Percentiles rank a stretch among this genome's conserved stretches.
These are phyloP conservation scores for Coemansia sp. DNA, from an alignment of 192 early-diverging fungal genomes.

Conservation along the genomic window DNA sequence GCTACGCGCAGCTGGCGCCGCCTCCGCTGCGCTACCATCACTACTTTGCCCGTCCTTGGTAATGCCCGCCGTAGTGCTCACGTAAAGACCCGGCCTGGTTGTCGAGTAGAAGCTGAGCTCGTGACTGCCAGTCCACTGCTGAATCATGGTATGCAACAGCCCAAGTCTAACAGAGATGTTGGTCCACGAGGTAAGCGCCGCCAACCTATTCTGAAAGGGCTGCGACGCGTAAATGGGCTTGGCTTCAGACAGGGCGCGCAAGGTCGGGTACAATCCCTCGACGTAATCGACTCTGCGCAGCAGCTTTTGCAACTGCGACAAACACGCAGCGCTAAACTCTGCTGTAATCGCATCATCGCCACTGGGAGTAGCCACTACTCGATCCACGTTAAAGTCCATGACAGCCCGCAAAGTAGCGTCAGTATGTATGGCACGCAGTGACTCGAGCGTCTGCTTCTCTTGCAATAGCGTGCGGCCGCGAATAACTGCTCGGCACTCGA, in stretches of 20 bases:
- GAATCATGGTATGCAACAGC: constrained; percentile 74
- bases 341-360: neutral
- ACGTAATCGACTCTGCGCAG: constrained; percentile 78
- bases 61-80: constrained; percentile 37
- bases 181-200: constrained; percentile 78
- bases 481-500: constrained; percentile 69
- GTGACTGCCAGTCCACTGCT: constrained; percentile 81
- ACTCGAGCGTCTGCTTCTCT: constrained; percentile 71
- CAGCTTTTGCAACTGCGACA: constrained; percentile 68
- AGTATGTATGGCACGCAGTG: constrained; percentile 51
- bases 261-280: constrained; percentile 78
- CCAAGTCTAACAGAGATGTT: constrained; percentile 72
- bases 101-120: constrained; percentile 43
- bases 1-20: neutral
- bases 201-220: constrained; percentile 69
- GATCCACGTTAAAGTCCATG: constrained; percentile 63
- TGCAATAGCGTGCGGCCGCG: constrained; percentile 63
- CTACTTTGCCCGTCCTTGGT: constrained; percentile 8
- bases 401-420: constrained; percentile 59
- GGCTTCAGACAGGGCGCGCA: constrained; percentile 60
- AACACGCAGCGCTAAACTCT: constrained; percentile 40
- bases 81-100: constrained; percentile 2
- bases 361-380: constrained; percentile 8
- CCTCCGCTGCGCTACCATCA: neutral
- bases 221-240: constrained; percentile 71